Percentiles rank a stretch among this genome's conserved stretches.
Evolutionary conservation across 2,329 filamentous ascomycete genomes (phyloP).

Genomic region (Apiospora malaysiana): DNA sequence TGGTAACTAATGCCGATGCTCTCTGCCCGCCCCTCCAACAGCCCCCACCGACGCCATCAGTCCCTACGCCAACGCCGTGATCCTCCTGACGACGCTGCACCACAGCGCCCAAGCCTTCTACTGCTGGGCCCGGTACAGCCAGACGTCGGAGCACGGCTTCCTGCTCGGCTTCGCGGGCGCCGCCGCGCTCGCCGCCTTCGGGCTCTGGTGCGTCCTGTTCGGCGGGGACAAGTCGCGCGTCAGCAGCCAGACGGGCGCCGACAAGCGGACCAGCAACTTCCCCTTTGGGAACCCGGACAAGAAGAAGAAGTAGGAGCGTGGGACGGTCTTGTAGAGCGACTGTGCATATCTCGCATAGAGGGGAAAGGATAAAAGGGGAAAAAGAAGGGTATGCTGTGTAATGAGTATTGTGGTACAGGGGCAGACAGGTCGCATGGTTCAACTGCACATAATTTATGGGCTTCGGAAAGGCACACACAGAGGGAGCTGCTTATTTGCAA

Average conservation of each 20-base stretch:
- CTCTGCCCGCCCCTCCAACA: background rate
- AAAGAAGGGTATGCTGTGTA: no score
- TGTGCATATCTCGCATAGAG: no score
- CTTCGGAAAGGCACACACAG: background rate
- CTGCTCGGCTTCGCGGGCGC: constrained; percentile 64
- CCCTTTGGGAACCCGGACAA: constrained; percentile 42
- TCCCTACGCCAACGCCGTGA: constrained; percentile 69
- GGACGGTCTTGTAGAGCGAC: background rate
- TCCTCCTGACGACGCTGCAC: constrained; percentile 70
- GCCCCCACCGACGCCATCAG: constrained; percentile 47
- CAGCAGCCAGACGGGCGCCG: constrained; percentile 46
- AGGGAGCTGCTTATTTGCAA: background rate
- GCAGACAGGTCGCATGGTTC: background rate
- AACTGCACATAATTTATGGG: background rate
- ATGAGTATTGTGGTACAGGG: no score
- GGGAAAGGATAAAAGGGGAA: no score
- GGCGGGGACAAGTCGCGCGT: constrained; percentile 42
- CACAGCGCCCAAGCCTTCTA: constrained; percentile 69
- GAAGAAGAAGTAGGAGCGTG: constrained; percentile 21
- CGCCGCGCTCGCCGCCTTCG: constrained; percentile 63
- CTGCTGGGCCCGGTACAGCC: constrained; percentile 71
- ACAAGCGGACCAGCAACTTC: constrained; percentile 49
- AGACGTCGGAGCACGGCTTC: constrained; percentile 62
- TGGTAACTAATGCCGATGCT: no score
- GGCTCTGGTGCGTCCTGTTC: constrained; percentile 64